Evolutionary conservation across 257 asterid genomes (phyloP).

Genomic region (Solanum ossicruentum): DNA sequence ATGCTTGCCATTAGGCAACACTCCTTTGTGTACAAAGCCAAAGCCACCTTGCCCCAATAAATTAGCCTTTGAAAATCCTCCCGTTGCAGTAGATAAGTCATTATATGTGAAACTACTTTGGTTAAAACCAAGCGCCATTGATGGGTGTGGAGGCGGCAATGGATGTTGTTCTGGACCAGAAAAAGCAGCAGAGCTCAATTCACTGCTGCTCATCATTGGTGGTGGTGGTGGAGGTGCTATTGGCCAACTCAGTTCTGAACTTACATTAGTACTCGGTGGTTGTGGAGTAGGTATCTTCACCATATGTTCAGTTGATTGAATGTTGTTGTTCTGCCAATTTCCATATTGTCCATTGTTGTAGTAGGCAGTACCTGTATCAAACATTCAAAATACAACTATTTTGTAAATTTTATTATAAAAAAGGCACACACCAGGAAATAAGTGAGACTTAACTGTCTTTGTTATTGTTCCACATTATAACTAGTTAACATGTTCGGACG

Average conservation of each 20-base stretch:
- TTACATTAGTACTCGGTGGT: conserved; percentile 32
- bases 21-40: conserved; percentile 49
- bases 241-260: conserved; percentile 66
- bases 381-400: conserved; percentile 8
- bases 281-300: conserved; percentile 36
- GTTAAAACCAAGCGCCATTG: conserved; percentile 24
- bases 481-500: neutral
- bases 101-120: conserved; percentile 39
- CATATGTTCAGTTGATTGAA: conserved; percentile 21
- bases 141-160: conserved; percentile 39
- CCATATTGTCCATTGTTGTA: conserved; percentile 23
- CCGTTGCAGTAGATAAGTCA: conserved; percentile 37
- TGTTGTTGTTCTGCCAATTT: conserved; percentile 24
- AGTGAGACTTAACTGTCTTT: neutral
- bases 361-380: conserved; percentile 1
- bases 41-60: conserved; percentile 57
- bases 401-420: conserved; percentile 3
- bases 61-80: conserved; percentile 19
- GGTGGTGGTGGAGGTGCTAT: conserved; percentile 77
- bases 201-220: conserved; percentile 50
- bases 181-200: conserved; percentile 45
- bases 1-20: conserved; percentile 41
- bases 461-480: neutral
- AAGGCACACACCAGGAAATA: neutral
- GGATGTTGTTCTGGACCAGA: conserved; percentile 40